phyloP scores from a whole-genome alignment of 106 monocot species.

The Platanthera zijinensis region DNA sequence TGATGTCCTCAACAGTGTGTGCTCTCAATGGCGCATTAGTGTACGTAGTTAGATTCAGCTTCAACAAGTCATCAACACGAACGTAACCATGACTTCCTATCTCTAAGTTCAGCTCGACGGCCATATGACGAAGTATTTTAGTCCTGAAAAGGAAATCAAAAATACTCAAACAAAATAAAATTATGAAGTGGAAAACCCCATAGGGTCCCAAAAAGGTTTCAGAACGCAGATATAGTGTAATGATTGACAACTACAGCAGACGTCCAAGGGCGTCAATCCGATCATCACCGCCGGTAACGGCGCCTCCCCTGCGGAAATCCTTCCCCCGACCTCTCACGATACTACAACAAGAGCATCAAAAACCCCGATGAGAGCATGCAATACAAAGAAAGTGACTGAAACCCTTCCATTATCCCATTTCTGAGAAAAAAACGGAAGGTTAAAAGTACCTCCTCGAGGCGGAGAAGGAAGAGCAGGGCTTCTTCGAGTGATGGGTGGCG shows the following conservation, averaged over 20 bases:
- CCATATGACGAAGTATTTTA: slow-evolving; percentile 59
- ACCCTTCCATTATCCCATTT: background rate
- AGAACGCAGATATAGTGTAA: background rate
- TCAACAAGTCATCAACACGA: slow-evolving; percentile 43
- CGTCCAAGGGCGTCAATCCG: slow-evolving; percentile 62
- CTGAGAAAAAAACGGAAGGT: background rate
- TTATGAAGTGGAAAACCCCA: background rate
- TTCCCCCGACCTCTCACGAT: slow-evolving; percentile 28
- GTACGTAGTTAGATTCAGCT: slow-evolving; percentile 43
- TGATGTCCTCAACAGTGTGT: slow-evolving; percentile 60
- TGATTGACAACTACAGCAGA: slow-evolving; percentile 28
- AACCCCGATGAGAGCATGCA: background rate
- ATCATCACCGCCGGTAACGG: slow-evolving; percentile 9
- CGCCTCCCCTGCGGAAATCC: slow-evolving; percentile 13
- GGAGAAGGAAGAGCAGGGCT: slow-evolving; percentile 24
- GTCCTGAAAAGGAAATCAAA: slow-evolving; percentile 27
- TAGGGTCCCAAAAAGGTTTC: background rate
- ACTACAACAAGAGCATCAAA: background rate
- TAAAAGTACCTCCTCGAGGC: slow-evolving; percentile 16
- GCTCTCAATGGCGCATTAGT: slow-evolving; percentile 58
- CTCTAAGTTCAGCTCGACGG: slow-evolving; percentile 50
- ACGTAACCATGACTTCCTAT: slow-evolving; percentile 65
- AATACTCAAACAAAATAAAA: background rate
- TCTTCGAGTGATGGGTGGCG: background rate
- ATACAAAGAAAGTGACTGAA: background rate